Conservation (phyloP, 495 filamentous ascomycete genomes). For the Cetradonia linearis region DNA sequence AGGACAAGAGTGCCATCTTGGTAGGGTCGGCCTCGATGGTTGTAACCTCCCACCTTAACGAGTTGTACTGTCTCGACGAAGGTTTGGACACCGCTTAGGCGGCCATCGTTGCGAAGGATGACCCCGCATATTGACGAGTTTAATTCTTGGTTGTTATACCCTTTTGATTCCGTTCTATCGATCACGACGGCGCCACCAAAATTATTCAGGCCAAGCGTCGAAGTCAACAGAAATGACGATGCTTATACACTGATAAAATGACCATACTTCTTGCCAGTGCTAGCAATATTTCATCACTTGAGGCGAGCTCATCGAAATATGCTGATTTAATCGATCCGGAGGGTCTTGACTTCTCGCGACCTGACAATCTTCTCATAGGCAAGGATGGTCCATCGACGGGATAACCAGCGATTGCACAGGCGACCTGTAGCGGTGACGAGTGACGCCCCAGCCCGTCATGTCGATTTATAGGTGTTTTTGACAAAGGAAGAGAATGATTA, state of each 20-base stretch:
- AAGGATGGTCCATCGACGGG: neutral
- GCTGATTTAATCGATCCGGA: neutral
- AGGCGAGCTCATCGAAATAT: neutral
- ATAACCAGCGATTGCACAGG: neutral
- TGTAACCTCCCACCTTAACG: neutral
- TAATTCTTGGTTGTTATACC: neutral
- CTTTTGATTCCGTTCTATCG: neutral
- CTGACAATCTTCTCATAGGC: neutral
- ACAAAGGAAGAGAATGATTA: neutral
- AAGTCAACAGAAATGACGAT: neutral
- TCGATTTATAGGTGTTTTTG: neutral
- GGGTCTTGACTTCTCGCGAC: neutral
- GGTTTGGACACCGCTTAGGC: neutral
- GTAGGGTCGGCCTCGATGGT: neutral
- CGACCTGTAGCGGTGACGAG: neutral
- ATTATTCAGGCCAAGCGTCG: neutral
- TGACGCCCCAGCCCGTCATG: neutral
- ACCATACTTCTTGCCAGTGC: neutral
- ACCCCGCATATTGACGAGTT: neutral
- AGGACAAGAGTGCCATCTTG: neutral
- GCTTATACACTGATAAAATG: neutral
- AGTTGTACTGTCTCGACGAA: neutral
- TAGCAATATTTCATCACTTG: neutral
- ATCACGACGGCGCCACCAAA: neutral
- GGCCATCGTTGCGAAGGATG: neutral